Evolutionary conservation across 2,329 filamentous ascomycete species (phyloP).

Genomic region (Fusarium sp.): DNA sequence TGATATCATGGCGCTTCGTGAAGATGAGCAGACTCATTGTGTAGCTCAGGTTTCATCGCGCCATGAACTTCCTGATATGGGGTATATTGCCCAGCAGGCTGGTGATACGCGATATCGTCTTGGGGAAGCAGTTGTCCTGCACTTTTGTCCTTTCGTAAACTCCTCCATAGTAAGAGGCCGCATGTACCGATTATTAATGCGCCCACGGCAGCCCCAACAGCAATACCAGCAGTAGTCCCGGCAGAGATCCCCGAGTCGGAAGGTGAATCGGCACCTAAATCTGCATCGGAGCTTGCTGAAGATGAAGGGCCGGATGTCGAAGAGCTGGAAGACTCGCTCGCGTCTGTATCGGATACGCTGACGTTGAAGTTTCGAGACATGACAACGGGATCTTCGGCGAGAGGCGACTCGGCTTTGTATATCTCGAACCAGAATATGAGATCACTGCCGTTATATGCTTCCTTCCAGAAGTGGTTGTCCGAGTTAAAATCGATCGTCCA

Average conservation of each 20-base stretch:
- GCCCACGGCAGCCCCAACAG: neutral
- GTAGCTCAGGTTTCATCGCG: neutral
- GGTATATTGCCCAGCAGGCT: neutral
- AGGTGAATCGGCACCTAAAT: neutral
- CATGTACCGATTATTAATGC: neutral
- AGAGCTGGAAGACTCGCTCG: neutral
- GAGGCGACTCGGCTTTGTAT: neutral
- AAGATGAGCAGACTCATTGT: neutral
- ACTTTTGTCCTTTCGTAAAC: neutral
- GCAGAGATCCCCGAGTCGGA: neutral
- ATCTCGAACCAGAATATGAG: constrained; percentile 16
- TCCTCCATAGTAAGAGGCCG: neutral
- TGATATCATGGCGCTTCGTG: neutral
- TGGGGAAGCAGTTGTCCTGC: neutral
- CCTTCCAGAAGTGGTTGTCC: constrained; percentile 3
- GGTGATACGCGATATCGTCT: neutral
- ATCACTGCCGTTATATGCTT: neutral
- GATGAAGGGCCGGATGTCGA: neutral
- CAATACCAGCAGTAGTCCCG: neutral
- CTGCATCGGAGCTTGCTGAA: neutral
- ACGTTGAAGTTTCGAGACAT: constrained; percentile 19
- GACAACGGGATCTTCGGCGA: neutral
- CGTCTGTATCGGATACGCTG: neutral
- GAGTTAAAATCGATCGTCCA: constrained; percentile 3
- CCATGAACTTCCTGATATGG: neutral